These are phyloP conservation scores for Zygosaccharomyces pseudobailii DNA, from an alignment of 1,139 yeast species.

Conservation along the genomic window DNA sequence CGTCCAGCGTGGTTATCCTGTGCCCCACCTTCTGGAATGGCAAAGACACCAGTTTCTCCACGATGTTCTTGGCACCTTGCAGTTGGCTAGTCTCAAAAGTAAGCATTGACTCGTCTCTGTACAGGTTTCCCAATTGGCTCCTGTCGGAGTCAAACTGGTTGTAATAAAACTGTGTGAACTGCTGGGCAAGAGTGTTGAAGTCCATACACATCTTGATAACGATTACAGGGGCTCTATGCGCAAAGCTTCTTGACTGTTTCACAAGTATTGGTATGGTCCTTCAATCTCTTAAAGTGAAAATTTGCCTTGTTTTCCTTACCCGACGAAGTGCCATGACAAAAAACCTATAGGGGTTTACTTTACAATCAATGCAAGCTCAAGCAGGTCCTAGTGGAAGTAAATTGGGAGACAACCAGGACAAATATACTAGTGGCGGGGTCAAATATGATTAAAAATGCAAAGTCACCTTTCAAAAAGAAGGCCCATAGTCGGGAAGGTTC, in stretches of 20 bases:
- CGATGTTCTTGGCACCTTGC: constrained; percentile 90
- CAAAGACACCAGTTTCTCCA: constrained; percentile 79
- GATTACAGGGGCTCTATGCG: too few species aligned
- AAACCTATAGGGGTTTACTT: not conserved
- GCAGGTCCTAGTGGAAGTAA: not conserved
- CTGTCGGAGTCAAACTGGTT: constrained; percentile 93
- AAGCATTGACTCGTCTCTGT: constrained; percentile 96
- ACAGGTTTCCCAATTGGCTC: constrained; percentile 85
- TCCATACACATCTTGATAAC: constrained; percentile 44
- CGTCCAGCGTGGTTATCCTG: constrained; percentile 90
- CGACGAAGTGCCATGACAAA: not conserved
- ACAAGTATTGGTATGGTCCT: not conserved
- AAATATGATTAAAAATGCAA: constrained; percentile 16
- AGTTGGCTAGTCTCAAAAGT: constrained; percentile 92
- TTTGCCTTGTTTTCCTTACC: not conserved
- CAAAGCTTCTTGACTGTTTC: not conserved
- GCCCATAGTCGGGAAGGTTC: constrained; percentile 34
- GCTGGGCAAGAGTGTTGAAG: constrained; percentile 62
- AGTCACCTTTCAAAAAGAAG: constrained; percentile 34
- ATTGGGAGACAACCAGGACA: not conserved
- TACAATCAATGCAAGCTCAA: not conserved
- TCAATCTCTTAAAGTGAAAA: not conserved
- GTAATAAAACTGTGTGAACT: constrained; percentile 92
- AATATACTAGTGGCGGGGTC: not conserved
- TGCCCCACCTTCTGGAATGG: constrained; percentile 93